A percentile compares a stretch with the other conserved stretches of the same genome.
These are phyloP conservation scores for Neoarthrinium moseri DNA, from an alignment of 2,329 filamentous ascomycete genomes.

Conservation along the genomic window DNA sequence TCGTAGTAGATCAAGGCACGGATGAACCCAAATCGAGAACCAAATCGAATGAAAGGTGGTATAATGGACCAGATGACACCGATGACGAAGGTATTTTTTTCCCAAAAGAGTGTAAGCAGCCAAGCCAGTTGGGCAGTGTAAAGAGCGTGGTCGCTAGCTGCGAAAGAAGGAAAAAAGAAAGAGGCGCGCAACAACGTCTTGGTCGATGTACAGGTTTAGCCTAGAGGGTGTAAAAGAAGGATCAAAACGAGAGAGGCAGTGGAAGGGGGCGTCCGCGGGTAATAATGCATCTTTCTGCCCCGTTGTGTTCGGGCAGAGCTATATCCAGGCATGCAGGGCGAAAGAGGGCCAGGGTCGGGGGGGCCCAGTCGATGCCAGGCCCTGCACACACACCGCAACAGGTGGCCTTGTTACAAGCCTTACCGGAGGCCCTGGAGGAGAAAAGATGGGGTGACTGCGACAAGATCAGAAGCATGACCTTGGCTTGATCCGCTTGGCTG, in stretches of 20 bases:
- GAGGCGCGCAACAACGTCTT: slow-evolving; percentile 30
- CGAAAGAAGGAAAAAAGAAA: slow-evolving; percentile 38
- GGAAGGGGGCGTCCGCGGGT: slow-evolving; percentile 25
- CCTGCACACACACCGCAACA: slow-evolving; percentile 24
- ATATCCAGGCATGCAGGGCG: slow-evolving; percentile 8
- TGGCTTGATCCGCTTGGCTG: slow-evolving; percentile 30
- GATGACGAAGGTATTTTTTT: slow-evolving; percentile 30
- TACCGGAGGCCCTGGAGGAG: slow-evolving; percentile 19
- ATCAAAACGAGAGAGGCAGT: slow-evolving; percentile 35
- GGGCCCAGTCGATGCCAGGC: slow-evolving; percentile 13
- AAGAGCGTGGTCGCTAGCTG: slow-evolving; percentile 40
- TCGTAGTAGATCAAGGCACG: not conserved
- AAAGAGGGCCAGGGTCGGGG: slow-evolving; percentile 25
- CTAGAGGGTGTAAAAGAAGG: slow-evolving; percentile 31
- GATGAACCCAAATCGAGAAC: slow-evolving; percentile 23
- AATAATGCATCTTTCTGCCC: slow-evolving; percentile 30
- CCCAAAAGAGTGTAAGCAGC: slow-evolving; percentile 54
- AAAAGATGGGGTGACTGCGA: slow-evolving; percentile 32
- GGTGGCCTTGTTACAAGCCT: slow-evolving; percentile 40
- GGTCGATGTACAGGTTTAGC: slow-evolving; percentile 24
- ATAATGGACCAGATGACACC: slow-evolving; percentile 34
- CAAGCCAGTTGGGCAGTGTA: slow-evolving; percentile 55
- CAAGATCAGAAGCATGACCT: slow-evolving; percentile 32
- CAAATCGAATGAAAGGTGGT: slow-evolving; percentile 24
- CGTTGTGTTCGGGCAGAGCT: slow-evolving; percentile 14